Percentiles rank a stretch among this genome's conserved stretches.
Conservation (phyloP, 208 protist genomes). For the Entamoeba histolytica region DNA sequence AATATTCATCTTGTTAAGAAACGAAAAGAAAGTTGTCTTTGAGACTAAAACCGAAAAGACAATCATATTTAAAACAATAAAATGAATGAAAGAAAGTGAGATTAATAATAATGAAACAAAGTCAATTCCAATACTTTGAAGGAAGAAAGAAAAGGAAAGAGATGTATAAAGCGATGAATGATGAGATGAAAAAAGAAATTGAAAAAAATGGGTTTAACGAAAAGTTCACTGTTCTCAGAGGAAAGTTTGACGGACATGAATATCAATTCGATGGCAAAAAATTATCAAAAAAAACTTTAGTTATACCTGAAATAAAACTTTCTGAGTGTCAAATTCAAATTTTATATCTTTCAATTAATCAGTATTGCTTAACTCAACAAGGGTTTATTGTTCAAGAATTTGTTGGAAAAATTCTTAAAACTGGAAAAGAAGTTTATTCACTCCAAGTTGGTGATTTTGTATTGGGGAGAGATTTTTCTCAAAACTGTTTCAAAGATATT, state of each 20-base stretch:
- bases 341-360: neutral
- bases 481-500: neutral
- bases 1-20: no score
- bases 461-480: neutral
- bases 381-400: neutral
- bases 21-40: no score
- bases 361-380: neutral
- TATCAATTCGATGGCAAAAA: neutral
- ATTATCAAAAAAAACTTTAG: neutral
- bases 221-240: neutral
- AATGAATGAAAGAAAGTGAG: no score
- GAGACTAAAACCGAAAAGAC: no score
- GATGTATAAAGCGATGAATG: neutral
- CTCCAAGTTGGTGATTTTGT: neutral
- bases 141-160: neutral
- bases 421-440: neutral
- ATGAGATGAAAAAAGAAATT: neutral
- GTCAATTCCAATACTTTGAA: neutral
- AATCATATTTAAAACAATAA: no score
- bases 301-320: neutral
- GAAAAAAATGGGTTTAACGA: neutral
- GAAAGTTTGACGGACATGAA: neutral
- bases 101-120: no score
- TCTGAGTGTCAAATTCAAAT: neutral
- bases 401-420: neutral